Percentiles rank a stretch among this genome's conserved stretches.
phyloP scores from a whole-genome alignment of 2,329 filamentous ascomycete genomes.

The Capronia coronata region DNA sequence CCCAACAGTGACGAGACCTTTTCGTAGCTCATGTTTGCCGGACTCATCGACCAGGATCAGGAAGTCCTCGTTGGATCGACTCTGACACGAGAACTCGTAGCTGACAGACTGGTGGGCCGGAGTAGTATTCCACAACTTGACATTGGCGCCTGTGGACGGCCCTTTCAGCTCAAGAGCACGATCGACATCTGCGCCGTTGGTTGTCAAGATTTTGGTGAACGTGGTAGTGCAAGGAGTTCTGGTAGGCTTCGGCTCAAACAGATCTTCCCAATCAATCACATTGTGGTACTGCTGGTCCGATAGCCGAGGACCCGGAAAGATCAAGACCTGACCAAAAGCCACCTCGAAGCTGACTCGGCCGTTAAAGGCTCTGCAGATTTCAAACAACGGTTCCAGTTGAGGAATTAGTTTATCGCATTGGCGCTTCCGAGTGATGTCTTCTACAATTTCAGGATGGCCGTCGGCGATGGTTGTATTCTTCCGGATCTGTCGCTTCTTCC shows the following conservation, averaged over 20 bases:
- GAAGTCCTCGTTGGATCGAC: constrained; percentile 30
- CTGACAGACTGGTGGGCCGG: constrained; percentile 22
- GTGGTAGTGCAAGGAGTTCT: constrained; percentile 25
- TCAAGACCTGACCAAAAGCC: constrained; percentile 35
- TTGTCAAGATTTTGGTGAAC: constrained; percentile 37
- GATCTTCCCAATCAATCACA: constrained; percentile 30
- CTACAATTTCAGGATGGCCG: constrained; percentile 10
- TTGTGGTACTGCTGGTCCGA: constrained; percentile 12
- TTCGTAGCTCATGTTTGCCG: constrained; percentile 30
- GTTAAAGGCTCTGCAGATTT: constrained; percentile 32
- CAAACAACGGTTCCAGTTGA: constrained; percentile 32
- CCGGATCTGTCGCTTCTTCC: constrained; percentile 15
- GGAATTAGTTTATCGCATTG: constrained; percentile 30
- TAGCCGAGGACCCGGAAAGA: constrained; percentile 25
- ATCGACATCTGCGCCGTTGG: constrained; percentile 38
- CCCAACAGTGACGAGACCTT: constrained; percentile 31
- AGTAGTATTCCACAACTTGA: constrained; percentile 10
- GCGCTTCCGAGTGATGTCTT: constrained; percentile 3
- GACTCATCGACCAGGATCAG: constrained; percentile 33
- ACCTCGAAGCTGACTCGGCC: constrained; percentile 35
- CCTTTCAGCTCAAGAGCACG: constrained; percentile 34
- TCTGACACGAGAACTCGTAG: constrained; percentile 39
- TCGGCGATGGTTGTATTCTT: constrained; percentile 16
- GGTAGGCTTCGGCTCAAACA: constrained; percentile 30
- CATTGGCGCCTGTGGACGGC: constrained; percentile 11